Conservation (phyloP, 345 rosid species). For the Draba incana region DNA sequence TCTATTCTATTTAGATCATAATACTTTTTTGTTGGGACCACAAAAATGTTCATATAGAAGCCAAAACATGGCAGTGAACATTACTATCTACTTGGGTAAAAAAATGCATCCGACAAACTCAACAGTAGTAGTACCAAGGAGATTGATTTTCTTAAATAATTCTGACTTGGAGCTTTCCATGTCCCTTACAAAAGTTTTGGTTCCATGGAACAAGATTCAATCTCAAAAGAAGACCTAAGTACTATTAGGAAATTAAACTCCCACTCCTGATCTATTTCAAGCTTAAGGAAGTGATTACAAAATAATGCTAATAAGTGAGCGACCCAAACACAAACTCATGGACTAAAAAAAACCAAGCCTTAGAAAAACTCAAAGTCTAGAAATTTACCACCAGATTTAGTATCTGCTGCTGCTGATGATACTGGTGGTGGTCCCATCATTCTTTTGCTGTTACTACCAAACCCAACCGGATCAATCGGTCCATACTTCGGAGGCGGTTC, state of each 20-base stretch:
- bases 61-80: conserved; percentile 18
- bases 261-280: conserved; percentile 9
- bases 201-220: conserved; percentile 34
- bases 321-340: conserved; percentile 32
- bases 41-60: background rate
- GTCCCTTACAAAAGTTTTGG: conserved; percentile 39
- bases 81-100: background rate
- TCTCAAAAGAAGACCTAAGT: conserved; percentile 24
- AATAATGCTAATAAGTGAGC: conserved; percentile 25
- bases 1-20: background rate
- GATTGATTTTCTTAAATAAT: conserved; percentile 21
- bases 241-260: conserved; percentile 8
- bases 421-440: conserved; percentile 46
- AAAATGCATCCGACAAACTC: conserved; percentile 24
- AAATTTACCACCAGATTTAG: conserved; percentile 84
- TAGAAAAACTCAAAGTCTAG: conserved; percentile 96
- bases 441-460: conserved; percentile 73
- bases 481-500: conserved; percentile 71
- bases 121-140: conserved; percentile 15
- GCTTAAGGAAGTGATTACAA: conserved; percentile 25
- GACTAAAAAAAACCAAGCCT: conserved; percentile 27
- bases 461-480: conserved; percentile 64
- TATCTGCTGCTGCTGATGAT: conserved; percentile 44
- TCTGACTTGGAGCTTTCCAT: conserved; percentile 25
- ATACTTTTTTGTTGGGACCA: conserved; percentile 19